Base-by-base conservation (phyloP, 1,284 basidiomycete genomes). In the Wolfiporia cocos region DNA sequence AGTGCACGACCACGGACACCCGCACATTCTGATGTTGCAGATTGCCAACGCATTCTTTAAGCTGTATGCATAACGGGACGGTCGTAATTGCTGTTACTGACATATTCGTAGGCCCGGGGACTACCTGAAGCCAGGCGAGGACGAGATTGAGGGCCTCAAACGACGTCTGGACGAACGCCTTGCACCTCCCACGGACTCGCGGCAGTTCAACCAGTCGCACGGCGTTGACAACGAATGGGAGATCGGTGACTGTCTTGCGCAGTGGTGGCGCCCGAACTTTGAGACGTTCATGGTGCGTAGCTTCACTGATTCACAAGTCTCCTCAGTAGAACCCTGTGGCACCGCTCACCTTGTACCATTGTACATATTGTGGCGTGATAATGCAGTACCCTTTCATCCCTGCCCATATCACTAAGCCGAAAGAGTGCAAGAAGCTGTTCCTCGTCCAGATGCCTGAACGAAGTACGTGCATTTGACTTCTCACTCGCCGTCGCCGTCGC, bases 41-140 rank as follows among this genome's bases (percentile, higher is more conserved):
- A 96, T 99, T 58, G 95, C 93, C 24, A 97, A 97, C 61, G 92
- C 93, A 15, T 99, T 97, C 67, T 98, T 97, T 77, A 98, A 98
- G 65, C 78, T 98, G 92, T 92, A 56, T 58, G 88, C 70, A n/a
- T 23, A 15, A 20, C 15, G 35, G 11, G 41, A 11, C 31, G 15
- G 14, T 43, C 23, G 12, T 21, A 26, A 38, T 39, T 34, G 37
- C 3, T 43, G 5, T 22, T n/a, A 17, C 24, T 37, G 19, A 37
- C 21, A 14, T 24, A 9, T 23, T 9, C 32, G 15, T 53, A 95
- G 93, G 7, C 95, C 95, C 2, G 95, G 95, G n/a, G 93, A 97
- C 65, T 98, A 98, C 65, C 80, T 98, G 41, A 92, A 93, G 58
- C 94, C 94, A 2, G 89, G 91, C 3, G 95, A 98, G 68, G 86